Percentiles rank a stretch among this genome's conserved stretches.
Evolutionary conservation across 805 yeast genomes (phyloP).

Genomic region (Candida ipomoeae): DNA sequence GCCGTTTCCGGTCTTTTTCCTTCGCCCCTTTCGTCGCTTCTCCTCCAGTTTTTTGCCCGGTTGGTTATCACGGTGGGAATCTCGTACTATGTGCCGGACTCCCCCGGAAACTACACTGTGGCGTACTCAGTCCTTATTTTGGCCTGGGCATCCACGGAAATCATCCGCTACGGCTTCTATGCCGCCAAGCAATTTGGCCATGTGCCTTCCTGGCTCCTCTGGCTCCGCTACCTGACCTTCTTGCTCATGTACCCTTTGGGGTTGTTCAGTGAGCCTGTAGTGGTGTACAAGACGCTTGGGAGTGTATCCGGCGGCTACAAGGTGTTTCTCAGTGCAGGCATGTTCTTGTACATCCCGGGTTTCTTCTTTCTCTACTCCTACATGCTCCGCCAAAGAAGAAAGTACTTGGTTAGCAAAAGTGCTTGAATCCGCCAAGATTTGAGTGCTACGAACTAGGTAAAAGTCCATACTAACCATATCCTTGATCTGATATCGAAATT

Average conservation of each 20-base stretch:
- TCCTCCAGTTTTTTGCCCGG: slow-evolving; percentile 30
- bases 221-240: slow-evolving; percentile 30
- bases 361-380: slow-evolving; percentile 24
- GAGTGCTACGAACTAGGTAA: too few relatives aligned
- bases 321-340: slow-evolving; percentile 20
- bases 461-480: too few relatives aligned
- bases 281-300: slow-evolving; percentile 24
- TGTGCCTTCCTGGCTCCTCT: slow-evolving; percentile 20
- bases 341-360: slow-evolving; percentile 30
- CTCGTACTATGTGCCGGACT: slow-evolving; percentile 23
- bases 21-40: slow-evolving; percentile 23
- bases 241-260: slow-evolving; percentile 31
- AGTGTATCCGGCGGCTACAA: slow-evolving; percentile 16
- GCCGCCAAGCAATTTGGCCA: slow-evolving; percentile 16
- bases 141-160: slow-evolving; percentile 31
- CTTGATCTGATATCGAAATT: too few relatives aligned
- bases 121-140: slow-evolving; percentile 21
- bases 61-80: slow-evolving; percentile 27
- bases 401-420: slow-evolving; percentile 5
- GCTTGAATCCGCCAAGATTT: neutral
- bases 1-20: slow-evolving; percentile 25
- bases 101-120: slow-evolving; percentile 25
- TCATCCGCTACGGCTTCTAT: slow-evolving; percentile 28
- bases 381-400: slow-evolving; percentile 29
- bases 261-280: slow-evolving; percentile 23